Evolutionary conservation across 225 moss, liverwort and hornwort species (phyloP), one percentile per base, ranked within the genome.

Genomic region (Sphagnum tenellum): DNA sequence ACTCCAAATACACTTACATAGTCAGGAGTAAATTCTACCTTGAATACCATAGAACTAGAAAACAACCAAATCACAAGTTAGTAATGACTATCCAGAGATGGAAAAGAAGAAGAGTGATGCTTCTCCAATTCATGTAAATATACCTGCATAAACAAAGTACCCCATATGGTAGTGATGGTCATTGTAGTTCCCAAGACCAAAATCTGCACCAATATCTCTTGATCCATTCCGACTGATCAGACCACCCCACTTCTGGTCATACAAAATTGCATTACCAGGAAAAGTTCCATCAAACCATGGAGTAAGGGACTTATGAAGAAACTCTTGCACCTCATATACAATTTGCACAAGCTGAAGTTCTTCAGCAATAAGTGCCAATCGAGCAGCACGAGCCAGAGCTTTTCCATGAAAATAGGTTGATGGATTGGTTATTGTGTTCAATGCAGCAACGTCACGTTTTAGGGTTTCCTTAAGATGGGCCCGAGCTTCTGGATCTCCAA

Each of bases 81-180:
- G 29, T 29, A 29, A 29, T 29, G 29, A 29, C 29, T 1, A 29
- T 29, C 29, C 29, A 29, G 29, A 29, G 29, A 29, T 29, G 29
- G 29, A 29, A 29, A 29, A 29, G 29, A 29, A 29, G 29, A 29
- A 29, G 29, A 29, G 29, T 29, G 29, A 29, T 29, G 29, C 29
- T 29, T 29, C 29, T 29, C 29, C 29, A 29, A 29, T 29, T 52
- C 52, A 44, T 45, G 45, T 9, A 3, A 8, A 8, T 46, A 3
- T 77, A 84, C 84, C 84, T 65, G 98, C 90, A 56, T 98, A 98
- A 55, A 93, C 90, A 56, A 98, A 98, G 71, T 98, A 98, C 0
- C 98, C 98, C 44, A 85, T 71, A 66, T 98, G 98, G 76, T 67
- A 98, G 68, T 98, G 98, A 70, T 98, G 98, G 66, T 98, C 98